These are phyloP conservation scores for Massarina eburnea DNA, from an alignment of 2,329 filamentous ascomycete species.

Conservation along the genomic window DNA sequence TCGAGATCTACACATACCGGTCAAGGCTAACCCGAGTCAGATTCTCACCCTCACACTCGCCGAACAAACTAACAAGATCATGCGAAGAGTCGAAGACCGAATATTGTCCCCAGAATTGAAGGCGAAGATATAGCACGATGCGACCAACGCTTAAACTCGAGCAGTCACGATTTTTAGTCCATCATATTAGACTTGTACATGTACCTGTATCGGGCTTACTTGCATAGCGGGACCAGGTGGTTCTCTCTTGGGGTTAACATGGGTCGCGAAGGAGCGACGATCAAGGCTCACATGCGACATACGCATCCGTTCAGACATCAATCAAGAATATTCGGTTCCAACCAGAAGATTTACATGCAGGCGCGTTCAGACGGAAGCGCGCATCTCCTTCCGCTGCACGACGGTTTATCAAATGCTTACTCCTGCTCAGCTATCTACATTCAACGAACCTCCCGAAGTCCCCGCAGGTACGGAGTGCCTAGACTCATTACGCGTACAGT, in stretches of 20 bases:
- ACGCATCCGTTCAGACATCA: neutral
- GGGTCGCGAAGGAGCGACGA: neutral
- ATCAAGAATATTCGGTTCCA: too few relatives aligned
- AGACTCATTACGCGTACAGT: neutral
- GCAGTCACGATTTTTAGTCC: neutral
- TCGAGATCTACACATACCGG: neutral
- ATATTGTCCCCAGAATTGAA: constrained; percentile 52
- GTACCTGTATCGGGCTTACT: constrained; percentile 5
- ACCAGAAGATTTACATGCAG: neutral
- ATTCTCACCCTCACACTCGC: constrained; percentile 90
- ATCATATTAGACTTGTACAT: constrained; percentile 5
- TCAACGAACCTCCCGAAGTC: neutral
- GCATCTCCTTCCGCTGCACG: neutral
- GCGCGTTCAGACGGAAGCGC: neutral
- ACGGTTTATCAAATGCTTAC: neutral
- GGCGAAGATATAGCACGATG: constrained; percentile 48
- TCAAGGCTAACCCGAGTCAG: constrained; percentile 39
- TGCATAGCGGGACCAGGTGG: constrained; percentile 11
- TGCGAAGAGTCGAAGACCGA: constrained; percentile 73
- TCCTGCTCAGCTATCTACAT: neutral
- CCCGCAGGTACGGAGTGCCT: too few relatives aligned
- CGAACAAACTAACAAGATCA: constrained; percentile 94
- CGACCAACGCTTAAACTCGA: neutral
- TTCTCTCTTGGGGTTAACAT: too few relatives aligned
- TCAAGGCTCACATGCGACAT: neutral